Evolutionary conservation across 2,329 filamentous ascomycete species (phyloP), one percentile per base, ranked within the genome.

Genomic region (Bertia moriformis): DNA sequence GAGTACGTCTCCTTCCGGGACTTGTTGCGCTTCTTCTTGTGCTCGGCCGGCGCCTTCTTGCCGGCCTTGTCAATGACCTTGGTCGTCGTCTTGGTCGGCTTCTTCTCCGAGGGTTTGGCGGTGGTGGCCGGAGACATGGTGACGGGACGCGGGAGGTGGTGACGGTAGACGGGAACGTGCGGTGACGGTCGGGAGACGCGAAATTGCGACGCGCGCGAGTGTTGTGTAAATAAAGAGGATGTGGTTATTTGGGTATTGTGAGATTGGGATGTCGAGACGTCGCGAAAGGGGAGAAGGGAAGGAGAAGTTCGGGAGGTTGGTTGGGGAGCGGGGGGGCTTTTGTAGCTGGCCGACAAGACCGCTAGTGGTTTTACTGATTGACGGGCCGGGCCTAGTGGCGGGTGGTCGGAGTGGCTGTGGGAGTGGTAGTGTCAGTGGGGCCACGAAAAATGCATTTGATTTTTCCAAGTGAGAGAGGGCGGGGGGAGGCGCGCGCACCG

Each of bases 1-100:
- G 84, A 93, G 75, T 98, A 98, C 14, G 91, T 98, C 77, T 98
- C 91, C 83, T 96, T 96, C 70, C 91, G 83, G 51, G 88, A 84
- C 87, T 98, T 98, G 72, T 87, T 93, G 61, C 91, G 86, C 88
- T 96, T 98, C n/a, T n/a, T 27, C n/a, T 27, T 27, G n/a, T n/a
- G 7, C 7, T 27, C 22, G n/a, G 22, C n/a, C n/a, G 22, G 7
- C n/a, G 7, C 22, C n/a, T 7, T 7, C 22, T 27, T 27, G 7
- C n/a, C n/a, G 7, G 22, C 22, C n/a, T 7, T 27, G 22, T 7
- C 22, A 10, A 27, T n/a, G n/a, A 7, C n/a, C 22, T 27, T 27
- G 7, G 22, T 10, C 7, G 22, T n/a, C 22, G 22, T n/a, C 22
- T 27, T 27, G 7, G 22, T n/a, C 7, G 22, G 22, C 85, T 96